phyloP scores from a whole-genome alignment of 78 protist species.

The Polysphondylium violaceum region DNA sequence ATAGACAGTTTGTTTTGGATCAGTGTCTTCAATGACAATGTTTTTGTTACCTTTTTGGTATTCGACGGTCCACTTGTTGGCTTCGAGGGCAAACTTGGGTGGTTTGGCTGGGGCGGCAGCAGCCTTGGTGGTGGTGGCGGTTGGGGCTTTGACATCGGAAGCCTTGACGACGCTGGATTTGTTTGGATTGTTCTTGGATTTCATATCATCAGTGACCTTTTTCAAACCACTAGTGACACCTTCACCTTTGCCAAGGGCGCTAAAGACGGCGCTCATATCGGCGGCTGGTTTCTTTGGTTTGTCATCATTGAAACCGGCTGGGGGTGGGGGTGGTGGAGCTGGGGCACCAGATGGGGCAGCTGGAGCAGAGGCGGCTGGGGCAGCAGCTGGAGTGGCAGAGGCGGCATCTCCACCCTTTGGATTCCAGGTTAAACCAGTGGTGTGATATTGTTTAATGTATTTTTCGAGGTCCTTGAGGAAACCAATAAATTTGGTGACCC shows the following conservation, averaged over 20 bases:
- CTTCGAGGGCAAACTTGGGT: conserved; percentile 73
- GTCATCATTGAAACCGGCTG: conserved; percentile 16
- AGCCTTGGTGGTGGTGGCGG: conserved; percentile 41
- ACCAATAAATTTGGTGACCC: conserved; percentile 37
- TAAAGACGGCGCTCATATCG: conserved; percentile 77
- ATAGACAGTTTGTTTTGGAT: conserved; percentile 85
- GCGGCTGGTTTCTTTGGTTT: conserved; percentile 21
- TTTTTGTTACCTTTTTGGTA: conserved; percentile 75
- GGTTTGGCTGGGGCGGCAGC: conserved; percentile 54
- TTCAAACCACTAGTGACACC: conserved; percentile 88
- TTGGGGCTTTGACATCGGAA: conserved; percentile 15
- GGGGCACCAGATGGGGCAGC: conserved; percentile 57
- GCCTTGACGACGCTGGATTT: conserved; percentile 81
- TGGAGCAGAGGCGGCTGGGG: conserved; percentile 69
- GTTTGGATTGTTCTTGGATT: conserved; percentile 88
- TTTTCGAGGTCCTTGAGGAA: conserved; percentile 80
- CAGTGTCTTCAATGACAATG: conserved; percentile 76
- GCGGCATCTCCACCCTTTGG: conserved; percentile 84
- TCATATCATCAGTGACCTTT: conserved; percentile 88
- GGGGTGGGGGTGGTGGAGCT: conserved; percentile 70
- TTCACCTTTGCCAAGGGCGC: conserved; percentile 84
- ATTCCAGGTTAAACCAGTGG: conserved; percentile 86
- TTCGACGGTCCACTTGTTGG: conserved; percentile 94
- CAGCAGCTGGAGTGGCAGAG: conserved; percentile 44
- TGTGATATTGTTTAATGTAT: conserved; percentile 83